Conservation (phyloP, 2,329 filamentous ascomycete genomes). For the Aphanoascus verrucosus region DNA sequence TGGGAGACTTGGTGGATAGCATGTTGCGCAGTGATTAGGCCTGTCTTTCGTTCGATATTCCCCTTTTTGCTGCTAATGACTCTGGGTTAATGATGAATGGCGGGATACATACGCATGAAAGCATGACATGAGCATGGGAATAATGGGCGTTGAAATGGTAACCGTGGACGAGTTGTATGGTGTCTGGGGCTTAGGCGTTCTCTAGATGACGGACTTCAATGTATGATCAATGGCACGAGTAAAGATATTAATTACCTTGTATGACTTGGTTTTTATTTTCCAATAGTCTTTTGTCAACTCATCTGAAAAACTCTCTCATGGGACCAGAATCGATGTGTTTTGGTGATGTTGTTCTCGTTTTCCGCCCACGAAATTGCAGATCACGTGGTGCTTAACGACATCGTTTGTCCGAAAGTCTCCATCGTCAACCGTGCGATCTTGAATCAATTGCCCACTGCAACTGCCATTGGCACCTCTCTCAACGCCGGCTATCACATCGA, state of each 20-base stretch:
- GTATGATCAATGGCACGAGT: constrained; percentile 8
- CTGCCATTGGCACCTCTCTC: constrained; percentile 10
- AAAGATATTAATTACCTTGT: constrained; percentile 10
- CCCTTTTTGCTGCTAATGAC: background rate
- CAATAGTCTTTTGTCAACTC: too few species aligned
- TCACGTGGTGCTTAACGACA: constrained; percentile 11
- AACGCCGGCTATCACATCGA: constrained; percentile 1
- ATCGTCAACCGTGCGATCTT: constrained; percentile 12
- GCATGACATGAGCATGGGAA: constrained; percentile 6
- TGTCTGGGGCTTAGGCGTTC: constrained; percentile 4
- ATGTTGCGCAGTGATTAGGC: constrained; percentile 84
- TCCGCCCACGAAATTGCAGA: background rate
- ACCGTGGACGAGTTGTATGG: background rate
- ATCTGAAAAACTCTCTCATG: too few species aligned
- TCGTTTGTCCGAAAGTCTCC: constrained; percentile 9
- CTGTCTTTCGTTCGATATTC: background rate
- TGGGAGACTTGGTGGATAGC: constrained; percentile 92
- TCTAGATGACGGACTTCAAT: constrained; percentile 7
- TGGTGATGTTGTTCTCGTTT: background rate
- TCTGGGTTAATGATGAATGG: background rate
- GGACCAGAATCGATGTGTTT: too few species aligned
- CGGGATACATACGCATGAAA: too few species aligned
- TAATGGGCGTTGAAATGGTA: background rate
- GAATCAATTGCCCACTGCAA: constrained; percentile 9
- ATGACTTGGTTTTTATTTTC: constrained; percentile 4